Percentiles rank a stretch among this genome's conserved stretches.
Evolutionary conservation across 257 asterid species (phyloP).

Genomic region (Solanum habrochaites): DNA sequence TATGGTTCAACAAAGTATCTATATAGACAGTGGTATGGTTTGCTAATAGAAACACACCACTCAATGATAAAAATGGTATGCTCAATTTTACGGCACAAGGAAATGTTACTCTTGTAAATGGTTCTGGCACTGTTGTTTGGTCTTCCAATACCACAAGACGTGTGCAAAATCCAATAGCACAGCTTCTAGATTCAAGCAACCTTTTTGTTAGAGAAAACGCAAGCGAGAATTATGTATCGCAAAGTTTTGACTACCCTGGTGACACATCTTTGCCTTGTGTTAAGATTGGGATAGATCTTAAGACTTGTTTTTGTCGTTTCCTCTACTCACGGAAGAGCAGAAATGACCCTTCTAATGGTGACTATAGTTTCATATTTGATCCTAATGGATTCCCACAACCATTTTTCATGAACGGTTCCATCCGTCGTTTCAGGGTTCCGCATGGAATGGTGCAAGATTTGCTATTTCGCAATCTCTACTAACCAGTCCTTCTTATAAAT

Average conservation of each 20-base stretch:
- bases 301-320: slow-evolving; percentile 13
- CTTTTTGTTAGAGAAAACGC: slow-evolving; percentile 10
- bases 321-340: slow-evolving; percentile 22
- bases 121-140: not conserved
- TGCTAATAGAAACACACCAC: not conserved
- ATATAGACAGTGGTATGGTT: not conserved
- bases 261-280: slow-evolving; percentile 30
- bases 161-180: slow-evolving; percentile 6
- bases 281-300: slow-evolving; percentile 26
- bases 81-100: not conserved
- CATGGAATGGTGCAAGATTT: slow-evolving; percentile 20
- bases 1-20: slow-evolving; percentile 21
- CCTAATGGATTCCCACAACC: slow-evolving; percentile 19
- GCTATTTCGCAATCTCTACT: slow-evolving; percentile 6
- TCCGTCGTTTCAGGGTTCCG: slow-evolving; percentile 2
- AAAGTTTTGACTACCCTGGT: slow-evolving; percentile 30
- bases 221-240: slow-evolving; percentile 10
- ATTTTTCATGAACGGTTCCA: slow-evolving; percentile 5
- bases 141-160: not conserved
- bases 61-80: not conserved
- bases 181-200: slow-evolving; percentile 28
- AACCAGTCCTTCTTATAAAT: slow-evolving; percentile 10
- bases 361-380: slow-evolving; percentile 7
- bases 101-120: not conserved
- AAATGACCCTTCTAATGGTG: slow-evolving; percentile 24